Evolutionary conservation across 1,139 yeast genomes (phyloP).

Genomic region (Geotrichum histeridarum): DNA sequence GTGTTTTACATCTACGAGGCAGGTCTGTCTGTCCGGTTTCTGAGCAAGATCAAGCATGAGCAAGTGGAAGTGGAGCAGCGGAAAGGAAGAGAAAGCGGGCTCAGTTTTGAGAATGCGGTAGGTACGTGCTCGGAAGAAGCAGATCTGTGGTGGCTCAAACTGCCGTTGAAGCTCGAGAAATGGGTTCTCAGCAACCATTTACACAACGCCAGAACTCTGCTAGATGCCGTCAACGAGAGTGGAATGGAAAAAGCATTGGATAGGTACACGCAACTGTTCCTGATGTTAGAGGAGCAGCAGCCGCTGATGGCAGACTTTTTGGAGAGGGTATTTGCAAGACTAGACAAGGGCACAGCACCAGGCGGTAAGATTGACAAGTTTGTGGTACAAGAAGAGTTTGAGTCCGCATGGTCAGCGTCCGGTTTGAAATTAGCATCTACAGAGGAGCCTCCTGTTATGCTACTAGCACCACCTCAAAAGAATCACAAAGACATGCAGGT

Average conservation of each 20-base stretch:
- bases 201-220: neutral
- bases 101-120: neutral
- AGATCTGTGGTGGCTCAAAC: constrained; percentile 9
- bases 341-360: neutral
- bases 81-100: neutral
- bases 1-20: constrained; percentile 6
- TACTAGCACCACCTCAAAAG: neutral
- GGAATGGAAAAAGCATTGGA: neutral
- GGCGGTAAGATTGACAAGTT: neutral
- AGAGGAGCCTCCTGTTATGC: neutral
- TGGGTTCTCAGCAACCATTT: constrained; percentile 6
- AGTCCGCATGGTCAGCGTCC: neutral
- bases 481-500: too few relatives aligned
- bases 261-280: neutral
- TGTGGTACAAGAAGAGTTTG: constrained; percentile 7
- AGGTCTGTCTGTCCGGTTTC: constrained; percentile 8
- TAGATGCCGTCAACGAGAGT: neutral
- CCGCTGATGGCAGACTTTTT: constrained; percentile 3
- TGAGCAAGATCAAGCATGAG: neutral
- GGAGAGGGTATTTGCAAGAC: neutral
- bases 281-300: constrained; percentile 2
- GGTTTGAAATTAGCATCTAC: neutral
- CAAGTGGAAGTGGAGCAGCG: neutral
- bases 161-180: constrained; percentile 3
- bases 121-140: neutral